Conservation (phyloP, 2,329 filamentous ascomycete species). For the Leptodontidium sp. region DNA sequence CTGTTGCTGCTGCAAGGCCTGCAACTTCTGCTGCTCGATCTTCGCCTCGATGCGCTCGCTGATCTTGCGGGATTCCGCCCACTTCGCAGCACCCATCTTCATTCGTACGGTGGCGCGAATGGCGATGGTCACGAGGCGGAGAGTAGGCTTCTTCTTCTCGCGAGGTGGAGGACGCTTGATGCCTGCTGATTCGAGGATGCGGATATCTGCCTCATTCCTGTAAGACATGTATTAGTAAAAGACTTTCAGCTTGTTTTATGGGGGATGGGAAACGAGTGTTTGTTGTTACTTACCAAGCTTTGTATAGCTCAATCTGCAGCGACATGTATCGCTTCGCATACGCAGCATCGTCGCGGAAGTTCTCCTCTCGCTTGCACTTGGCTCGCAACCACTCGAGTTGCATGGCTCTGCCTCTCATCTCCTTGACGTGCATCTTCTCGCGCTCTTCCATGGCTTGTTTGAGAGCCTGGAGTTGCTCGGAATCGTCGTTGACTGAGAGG, state of each 20-base stretch:
- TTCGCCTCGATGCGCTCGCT: conserved; percentile 45
- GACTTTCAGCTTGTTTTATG: not conserved
- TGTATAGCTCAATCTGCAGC: conserved; percentile 81
- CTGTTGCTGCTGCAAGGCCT: conserved; percentile 21
- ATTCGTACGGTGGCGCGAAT: conserved; percentile 61
- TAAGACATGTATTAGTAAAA: conserved; percentile 28
- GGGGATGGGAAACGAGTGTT: not conserved
- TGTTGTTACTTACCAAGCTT: conserved; percentile 79
- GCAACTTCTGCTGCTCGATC: conserved; percentile 40
- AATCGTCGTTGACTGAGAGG: conserved; percentile 48
- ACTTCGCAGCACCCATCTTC: conserved; percentile 56
- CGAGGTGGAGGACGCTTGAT: conserved; percentile 51
- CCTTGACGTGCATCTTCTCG: conserved; percentile 74
- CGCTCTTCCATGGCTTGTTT: conserved; percentile 47
- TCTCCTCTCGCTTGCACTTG: conserved; percentile 80
- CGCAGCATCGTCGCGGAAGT: conserved; percentile 79
- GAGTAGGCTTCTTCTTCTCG: conserved; percentile 40
- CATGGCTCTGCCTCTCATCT: conserved; percentile 82
- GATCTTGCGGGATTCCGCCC: conserved; percentile 59
- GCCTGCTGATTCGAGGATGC: conserved; percentile 80
- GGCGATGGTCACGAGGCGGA: conserved; percentile 57
- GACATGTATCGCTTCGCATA: conserved; percentile 88
- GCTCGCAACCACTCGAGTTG: conserved; percentile 93
- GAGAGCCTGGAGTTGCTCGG: conserved; percentile 49
- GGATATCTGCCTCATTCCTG: conserved; percentile 92